Evolutionary conservation across 139 green algal genomes (phyloP).

Genomic region (Diplosphaera chodatii): DNA sequence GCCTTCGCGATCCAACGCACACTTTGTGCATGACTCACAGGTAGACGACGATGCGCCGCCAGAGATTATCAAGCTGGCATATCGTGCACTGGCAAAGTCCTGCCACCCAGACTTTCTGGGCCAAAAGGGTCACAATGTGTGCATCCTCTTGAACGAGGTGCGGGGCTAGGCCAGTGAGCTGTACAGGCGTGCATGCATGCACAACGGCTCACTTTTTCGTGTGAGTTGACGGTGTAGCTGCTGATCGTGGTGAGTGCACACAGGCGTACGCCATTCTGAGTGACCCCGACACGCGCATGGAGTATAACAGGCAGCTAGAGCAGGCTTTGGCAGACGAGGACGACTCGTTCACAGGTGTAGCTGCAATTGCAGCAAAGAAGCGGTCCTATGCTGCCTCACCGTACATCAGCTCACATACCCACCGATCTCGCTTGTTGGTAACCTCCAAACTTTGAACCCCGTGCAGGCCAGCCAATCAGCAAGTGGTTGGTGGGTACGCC

Average conservation of each 20-base stretch:
- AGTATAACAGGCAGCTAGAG: constrained; percentile 60
- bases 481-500: constrained; percentile 62
- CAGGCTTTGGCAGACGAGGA: constrained; percentile 44
- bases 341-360: constrained; percentile 69
- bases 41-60: constrained; percentile 55
- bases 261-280: constrained; percentile 50
- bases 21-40: constrained; percentile 20
- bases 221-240: too few species aligned
- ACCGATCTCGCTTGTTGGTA: too few species aligned
- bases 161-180: not conserved
- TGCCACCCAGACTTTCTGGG: constrained; percentile 72
- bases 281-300: constrained; percentile 32
- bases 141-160: constrained; percentile 82
- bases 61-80: constrained; percentile 74
- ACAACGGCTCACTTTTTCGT: too few species aligned
- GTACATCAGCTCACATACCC: too few species aligned
- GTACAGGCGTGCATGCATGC: too few species aligned
- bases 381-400: too few species aligned
- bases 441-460: too few species aligned
- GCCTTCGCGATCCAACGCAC: too few species aligned
- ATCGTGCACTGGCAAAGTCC: constrained; percentile 48
- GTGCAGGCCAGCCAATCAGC: constrained; percentile 63
- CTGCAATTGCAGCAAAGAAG: too few species aligned
- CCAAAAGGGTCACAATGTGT: constrained; percentile 72
- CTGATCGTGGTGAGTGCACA: not conserved